Conservation (phyloP, 2,329 filamentous ascomycete species). For the Aspergillus puulaauensis region DNA sequence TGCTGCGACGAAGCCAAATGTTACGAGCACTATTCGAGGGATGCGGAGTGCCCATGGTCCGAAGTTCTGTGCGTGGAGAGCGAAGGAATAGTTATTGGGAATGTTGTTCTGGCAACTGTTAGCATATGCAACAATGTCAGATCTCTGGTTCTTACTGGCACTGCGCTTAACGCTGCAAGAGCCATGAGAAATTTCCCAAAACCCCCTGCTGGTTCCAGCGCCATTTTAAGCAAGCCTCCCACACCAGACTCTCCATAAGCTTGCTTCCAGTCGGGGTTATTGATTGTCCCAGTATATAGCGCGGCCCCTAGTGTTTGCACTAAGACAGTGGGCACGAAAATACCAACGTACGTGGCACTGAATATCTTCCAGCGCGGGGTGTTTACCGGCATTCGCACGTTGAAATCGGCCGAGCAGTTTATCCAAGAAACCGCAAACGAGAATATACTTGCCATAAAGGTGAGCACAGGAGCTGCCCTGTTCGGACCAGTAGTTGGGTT, state of each 20-base stretch:
- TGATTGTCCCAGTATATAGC: constrained; percentile 30
- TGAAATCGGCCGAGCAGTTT: constrained; percentile 40
- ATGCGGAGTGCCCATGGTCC: constrained; percentile 34
- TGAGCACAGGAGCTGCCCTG: constrained; percentile 34
- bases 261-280: constrained; percentile 25
- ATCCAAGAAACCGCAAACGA: constrained; percentile 40
- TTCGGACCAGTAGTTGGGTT: constrained; percentile 26
- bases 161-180: constrained; percentile 32
- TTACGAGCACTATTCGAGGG: constrained; percentile 33
- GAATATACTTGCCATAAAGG: constrained; percentile 38
- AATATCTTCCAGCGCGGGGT: constrained; percentile 36
- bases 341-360: constrained; percentile 18
- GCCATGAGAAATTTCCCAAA: constrained; percentile 38
- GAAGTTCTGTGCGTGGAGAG: constrained; percentile 36
- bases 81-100: constrained; percentile 40
- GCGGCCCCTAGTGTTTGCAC: constrained; percentile 35
- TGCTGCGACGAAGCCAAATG: constrained; percentile 33
- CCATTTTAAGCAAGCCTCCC: constrained; percentile 33
- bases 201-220: constrained; percentile 31
- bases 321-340: constrained; percentile 30
- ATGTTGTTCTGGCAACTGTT: constrained; percentile 31
- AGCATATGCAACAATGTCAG: not conserved
- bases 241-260: constrained; percentile 28
- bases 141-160: constrained; percentile 24
- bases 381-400: constrained; percentile 38